Conservation (phyloP, 345 rosid species). For the Bruguiera gymnorhiza region DNA sequence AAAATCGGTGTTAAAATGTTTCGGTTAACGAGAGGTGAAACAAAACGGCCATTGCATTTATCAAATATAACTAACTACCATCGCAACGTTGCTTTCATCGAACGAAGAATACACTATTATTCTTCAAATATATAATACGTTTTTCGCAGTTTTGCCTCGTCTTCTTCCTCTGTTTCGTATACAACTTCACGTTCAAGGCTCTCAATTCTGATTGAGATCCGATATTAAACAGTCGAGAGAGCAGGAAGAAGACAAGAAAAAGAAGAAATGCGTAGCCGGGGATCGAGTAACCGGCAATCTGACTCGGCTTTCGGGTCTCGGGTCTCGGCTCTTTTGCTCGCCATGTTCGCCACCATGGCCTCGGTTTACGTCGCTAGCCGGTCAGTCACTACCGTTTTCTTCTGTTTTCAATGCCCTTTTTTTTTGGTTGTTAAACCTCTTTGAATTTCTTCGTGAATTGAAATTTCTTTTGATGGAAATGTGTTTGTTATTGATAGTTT, state of each 20-base stretch:
- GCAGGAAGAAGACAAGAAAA: not conserved
- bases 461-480: not conserved
- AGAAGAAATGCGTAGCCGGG: constrained; percentile 36
- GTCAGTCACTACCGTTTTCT: constrained; percentile 26
- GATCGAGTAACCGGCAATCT: constrained; percentile 31
- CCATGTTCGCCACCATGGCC: constrained; percentile 35
- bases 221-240: not conserved
- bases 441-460: not conserved
- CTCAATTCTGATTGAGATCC: not conserved
- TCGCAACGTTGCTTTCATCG: constrained; percentile 7
- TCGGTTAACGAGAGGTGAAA: not conserved
- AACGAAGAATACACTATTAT: no score
- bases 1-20: not conserved
- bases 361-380: constrained; percentile 46
- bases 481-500: constrained; percentile 37
- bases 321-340: constrained; percentile 18
- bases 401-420: not conserved
- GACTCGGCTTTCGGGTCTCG: constrained; percentile 20
- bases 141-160: not conserved
- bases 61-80: not conserved
- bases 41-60: not conserved
- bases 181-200: not conserved
- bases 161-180: not conserved
- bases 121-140: no score
- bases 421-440: not conserved